Base-by-base conservation (phyloP, 371 early-diverging fungal species). In the Ordospora pajunii region DNA sequence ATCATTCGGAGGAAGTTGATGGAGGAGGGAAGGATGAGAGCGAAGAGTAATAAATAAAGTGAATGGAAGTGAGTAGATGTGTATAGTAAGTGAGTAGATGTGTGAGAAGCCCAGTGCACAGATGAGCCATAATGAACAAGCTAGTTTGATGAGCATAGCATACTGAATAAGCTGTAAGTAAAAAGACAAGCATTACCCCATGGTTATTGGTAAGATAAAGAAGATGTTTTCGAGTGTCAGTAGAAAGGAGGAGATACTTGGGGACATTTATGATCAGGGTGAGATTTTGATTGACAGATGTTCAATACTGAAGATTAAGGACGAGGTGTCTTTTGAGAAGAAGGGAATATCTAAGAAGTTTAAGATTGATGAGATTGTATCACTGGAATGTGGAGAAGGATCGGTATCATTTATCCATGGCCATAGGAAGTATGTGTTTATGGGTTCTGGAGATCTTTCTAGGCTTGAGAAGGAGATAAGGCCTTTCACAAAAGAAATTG, bases 361-460 rank as follows among this genome's bases (percentile, higher is more conserved):
- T 32, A 58, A 58, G 32, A 27, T 58, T 12, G 2, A 19, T 14
- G 58, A 58, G 58, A 58, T 58, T 58, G 40, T 58, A 17, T 58
- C 58, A 37, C 17, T 37, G 14, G 58, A 37, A 6, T 17, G 32
- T 19, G 25, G 40, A 14, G 17, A 51, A 11, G 52, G 50, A 6
- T 10, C 65, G 21, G 21, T 67, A 12, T 21, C 25, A 9, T 63
- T 73, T 49, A 66, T 67, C 22, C 65, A 37, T 72, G 23, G 43
- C 8, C 67, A 72, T 21, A 77, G 27, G 62, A 63, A 64, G 51
- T 48, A 53, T 43, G 67, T 66, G 40, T 77, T 62, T 66, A 64
- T 50, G 3, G 51, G 42, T 40, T n/a, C n/a, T 1, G 44, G 21
- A 27, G 22, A 44, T 65, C 8, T 62, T 2, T 22, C 40, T 40